These are phyloP conservation scores for Lentinus polychrous DNA, from an alignment of 1,284 basidiomycete genomes.

Conservation along the genomic window DNA sequence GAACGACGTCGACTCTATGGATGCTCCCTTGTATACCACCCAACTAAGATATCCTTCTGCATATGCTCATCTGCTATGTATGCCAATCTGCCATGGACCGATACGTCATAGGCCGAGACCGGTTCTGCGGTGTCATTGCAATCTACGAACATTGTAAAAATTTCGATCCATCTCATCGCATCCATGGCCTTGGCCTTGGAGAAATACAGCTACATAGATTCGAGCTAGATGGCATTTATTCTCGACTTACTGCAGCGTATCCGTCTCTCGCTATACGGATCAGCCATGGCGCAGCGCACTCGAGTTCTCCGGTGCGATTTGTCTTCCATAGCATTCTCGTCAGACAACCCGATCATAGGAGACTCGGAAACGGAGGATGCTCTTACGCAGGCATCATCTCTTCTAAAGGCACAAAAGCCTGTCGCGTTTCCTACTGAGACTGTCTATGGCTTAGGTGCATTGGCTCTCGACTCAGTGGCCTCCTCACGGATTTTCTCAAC, in stretches of 20 bases:
- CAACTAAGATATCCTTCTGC: no score
- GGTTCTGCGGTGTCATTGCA: no score
- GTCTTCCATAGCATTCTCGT: conserved; percentile 20
- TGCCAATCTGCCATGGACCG: no score
- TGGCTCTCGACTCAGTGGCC: conserved; percentile 67
- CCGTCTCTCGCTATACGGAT: neutral
- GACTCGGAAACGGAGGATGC: conserved; percentile 19
- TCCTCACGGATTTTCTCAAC: conserved; percentile 77
- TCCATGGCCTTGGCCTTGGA: no score
- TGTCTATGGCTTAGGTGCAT: conserved; percentile 93
- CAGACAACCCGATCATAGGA: conserved; percentile 15
- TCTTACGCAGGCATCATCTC: conserved; percentile 19
- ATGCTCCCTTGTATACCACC: no score
- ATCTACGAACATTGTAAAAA: no score
- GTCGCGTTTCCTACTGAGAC: conserved; percentile 98
- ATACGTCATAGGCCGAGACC: no score
- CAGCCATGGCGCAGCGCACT: conserved; percentile 17
- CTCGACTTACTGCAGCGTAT: neutral
- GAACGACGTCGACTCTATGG: no score
- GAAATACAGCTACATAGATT: no score
- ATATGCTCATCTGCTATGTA: no score
- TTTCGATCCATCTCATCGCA: no score
- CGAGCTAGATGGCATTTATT: neutral
- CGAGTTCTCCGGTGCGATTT: conserved; percentile 22
- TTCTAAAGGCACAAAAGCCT: conserved; percentile 18